Evolutionary conservation across 495 filamentous ascomycete species (phyloP).

Genomic region (Eremomyces bilateralis): DNA sequence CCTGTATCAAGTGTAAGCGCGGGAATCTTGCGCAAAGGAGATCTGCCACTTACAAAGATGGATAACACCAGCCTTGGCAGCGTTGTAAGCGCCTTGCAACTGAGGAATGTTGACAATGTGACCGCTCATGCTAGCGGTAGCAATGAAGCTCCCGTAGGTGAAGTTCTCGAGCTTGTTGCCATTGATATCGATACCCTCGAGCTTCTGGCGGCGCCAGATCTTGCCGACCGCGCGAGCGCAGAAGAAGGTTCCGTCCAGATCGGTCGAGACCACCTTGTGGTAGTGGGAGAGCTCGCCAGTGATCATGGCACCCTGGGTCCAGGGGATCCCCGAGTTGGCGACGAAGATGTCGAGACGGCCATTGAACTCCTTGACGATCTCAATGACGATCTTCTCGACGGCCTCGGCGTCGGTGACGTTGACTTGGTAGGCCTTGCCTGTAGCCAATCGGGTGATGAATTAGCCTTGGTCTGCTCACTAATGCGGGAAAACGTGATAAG

Average conservation of each 20-base stretch:
- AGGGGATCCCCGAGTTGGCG: constrained; percentile 14
- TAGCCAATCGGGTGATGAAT: neutral
- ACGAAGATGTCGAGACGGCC: constrained; percentile 17
- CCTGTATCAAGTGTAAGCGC: constrained; percentile 16
- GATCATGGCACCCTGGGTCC: constrained; percentile 12
- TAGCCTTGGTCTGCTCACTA: neutral
- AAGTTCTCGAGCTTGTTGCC: constrained; percentile 34
- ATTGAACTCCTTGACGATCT: constrained; percentile 14
- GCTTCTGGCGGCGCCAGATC: constrained; percentile 1
- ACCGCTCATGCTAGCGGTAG: constrained; percentile 45
- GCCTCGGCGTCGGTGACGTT: constrained; percentile 13
- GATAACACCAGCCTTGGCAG: constrained; percentile 42
- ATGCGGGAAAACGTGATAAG: no score
- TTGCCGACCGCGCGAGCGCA: constrained; percentile 44
- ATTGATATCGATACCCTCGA: neutral
- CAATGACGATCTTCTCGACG: constrained; percentile 9
- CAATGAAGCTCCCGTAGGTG: constrained; percentile 36
- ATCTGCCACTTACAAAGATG: constrained; percentile 3
- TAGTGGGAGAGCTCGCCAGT: constrained; percentile 16
- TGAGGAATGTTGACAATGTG: constrained; percentile 62
- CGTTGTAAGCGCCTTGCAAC: constrained; percentile 65
- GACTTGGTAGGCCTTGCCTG: constrained; percentile 15
- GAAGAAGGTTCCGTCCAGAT: constrained; percentile 34
- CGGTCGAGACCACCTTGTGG: constrained; percentile 1
- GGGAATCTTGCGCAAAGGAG: neutral